Conservation (phyloP, 495 filamentous ascomycete genomes). For the Margaritispora aquatica region DNA sequence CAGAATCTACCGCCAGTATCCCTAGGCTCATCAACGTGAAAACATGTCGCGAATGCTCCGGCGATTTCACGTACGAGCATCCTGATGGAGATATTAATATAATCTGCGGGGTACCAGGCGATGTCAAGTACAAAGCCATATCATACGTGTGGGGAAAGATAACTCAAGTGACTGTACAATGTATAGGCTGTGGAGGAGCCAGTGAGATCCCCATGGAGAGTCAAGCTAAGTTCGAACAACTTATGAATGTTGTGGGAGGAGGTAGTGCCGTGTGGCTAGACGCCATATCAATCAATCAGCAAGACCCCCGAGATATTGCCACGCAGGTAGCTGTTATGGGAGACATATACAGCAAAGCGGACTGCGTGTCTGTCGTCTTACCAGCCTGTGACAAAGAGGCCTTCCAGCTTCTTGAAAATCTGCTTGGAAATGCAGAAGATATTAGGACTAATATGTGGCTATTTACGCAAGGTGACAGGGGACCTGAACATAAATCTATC, state of each 20-base stretch:
- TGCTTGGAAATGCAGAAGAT: background rate
- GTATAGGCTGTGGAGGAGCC: background rate
- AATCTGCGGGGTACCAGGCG: background rate
- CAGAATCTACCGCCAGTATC: background rate
- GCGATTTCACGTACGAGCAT: background rate
- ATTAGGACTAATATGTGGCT: background rate
- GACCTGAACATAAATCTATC: background rate
- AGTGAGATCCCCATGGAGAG: background rate
- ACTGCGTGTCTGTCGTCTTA: constrained; percentile 1
- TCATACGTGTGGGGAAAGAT: constrained; percentile 8
- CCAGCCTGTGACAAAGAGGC: background rate
- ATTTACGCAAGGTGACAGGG: background rate
- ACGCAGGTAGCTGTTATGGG: constrained; percentile 5
- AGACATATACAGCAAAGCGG: constrained; percentile 7
- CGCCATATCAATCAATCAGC: constrained; percentile 8
- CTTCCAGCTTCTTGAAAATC: background rate
- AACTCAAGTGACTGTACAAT: background rate
- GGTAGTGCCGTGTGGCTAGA: constrained; percentile 6
- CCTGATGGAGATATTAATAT: background rate
- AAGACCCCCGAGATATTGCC: background rate
- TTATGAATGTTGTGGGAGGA: background rate
- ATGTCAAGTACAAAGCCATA: constrained; percentile 5
- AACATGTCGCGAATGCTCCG: constrained; percentile 1
- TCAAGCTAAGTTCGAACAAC: background rate
- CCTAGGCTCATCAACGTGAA: background rate